A percentile compares a stretch with the other conserved stretches of the same genome.
phyloP scores from a whole-genome alignment of 2,329 filamentous ascomycete genomes.

The Clonostachys byssicola region DNA sequence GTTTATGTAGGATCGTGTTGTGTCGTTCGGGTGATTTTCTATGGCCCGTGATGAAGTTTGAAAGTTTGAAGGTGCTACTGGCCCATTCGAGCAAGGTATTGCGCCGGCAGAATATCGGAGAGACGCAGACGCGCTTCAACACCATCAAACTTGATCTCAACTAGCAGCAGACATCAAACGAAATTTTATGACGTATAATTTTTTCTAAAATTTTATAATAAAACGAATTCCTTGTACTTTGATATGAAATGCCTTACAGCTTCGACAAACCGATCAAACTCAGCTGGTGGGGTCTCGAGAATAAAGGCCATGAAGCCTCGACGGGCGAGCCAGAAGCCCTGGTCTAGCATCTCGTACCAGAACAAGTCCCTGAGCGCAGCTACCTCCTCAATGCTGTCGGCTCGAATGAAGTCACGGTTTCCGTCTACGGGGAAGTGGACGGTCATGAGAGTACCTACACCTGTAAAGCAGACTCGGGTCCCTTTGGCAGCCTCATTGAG shows the following conservation, averaged over 20 bases:
- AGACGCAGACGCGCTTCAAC: neutral
- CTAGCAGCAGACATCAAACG: no score
- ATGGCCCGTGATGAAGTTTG: neutral
- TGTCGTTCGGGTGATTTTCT: neutral
- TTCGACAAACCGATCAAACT: slow-evolving; percentile 32
- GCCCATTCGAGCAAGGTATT: no score
- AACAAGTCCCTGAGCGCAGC: slow-evolving; percentile 31
- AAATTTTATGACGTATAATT: neutral
- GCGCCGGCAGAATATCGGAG: slow-evolving; percentile 1
- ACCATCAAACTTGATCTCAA: no score
- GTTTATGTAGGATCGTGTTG: no score
- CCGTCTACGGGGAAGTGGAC: slow-evolving; percentile 28
- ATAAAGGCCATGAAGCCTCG: slow-evolving; percentile 35
- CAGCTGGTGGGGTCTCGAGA: slow-evolving; percentile 27
- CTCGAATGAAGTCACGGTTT: slow-evolving; percentile 8
- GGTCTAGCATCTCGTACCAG: slow-evolving; percentile 40
- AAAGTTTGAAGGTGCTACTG: neutral
- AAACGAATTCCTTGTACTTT: slow-evolving; percentile 13
- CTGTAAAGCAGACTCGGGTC: slow-evolving; percentile 29
- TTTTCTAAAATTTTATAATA: neutral
- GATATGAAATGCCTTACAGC: slow-evolving; percentile 26
- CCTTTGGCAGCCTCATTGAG: slow-evolving; percentile 23
- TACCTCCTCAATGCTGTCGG: slow-evolving; percentile 15
- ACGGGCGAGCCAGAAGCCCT: slow-evolving; percentile 34
- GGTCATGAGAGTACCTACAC: slow-evolving; percentile 26